Conservation (phyloP, 202 grass and related monocot genomes). For the Elaeis oleifera region DNA sequence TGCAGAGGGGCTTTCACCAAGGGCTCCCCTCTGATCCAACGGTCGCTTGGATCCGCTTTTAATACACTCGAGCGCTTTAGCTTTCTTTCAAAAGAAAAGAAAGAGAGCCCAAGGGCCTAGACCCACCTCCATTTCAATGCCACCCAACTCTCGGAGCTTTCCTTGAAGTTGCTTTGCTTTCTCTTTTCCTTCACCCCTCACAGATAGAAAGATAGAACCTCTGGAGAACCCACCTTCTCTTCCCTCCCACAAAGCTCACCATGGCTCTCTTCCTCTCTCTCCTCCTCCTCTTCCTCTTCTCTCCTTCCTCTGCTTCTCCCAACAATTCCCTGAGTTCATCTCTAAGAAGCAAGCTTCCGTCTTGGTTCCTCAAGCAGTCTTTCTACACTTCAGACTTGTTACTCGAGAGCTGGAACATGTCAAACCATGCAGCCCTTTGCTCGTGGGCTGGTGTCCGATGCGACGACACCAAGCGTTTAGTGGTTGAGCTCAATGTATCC, state of each 20-base stretch:
- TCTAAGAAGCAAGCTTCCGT: slow-evolving; percentile 33
- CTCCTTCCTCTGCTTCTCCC: background rate
- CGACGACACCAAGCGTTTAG: slow-evolving; percentile 14
- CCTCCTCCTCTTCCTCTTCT: slow-evolving; percentile 15
- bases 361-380: slow-evolving; percentile 43
- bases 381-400: slow-evolving; percentile 22
- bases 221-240: background rate
- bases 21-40: background rate
- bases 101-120: background rate
- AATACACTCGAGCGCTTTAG: slow-evolving; percentile 32
- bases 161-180: no score
- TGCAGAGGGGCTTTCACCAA: slow-evolving; percentile 2
- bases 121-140: slow-evolving; percentile 7
- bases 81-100: slow-evolving; percentile 35
- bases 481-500: slow-evolving; percentile 61
- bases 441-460: slow-evolving; percentile 58
- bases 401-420: slow-evolving; percentile 40
- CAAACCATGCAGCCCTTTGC: slow-evolving; percentile 42
- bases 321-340: background rate
- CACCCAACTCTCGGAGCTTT: no score
- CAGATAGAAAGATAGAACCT: background rate
- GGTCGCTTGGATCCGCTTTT: slow-evolving; percentile 9
- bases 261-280: slow-evolving; percentile 10
- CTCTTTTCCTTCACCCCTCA: slow-evolving; percentile 7
- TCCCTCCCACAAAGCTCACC: slow-evolving; percentile 20